Evolutionary conservation across 73 alveolate genomes (phyloP).

Genomic region (Paramecium sonneborni): DNA sequence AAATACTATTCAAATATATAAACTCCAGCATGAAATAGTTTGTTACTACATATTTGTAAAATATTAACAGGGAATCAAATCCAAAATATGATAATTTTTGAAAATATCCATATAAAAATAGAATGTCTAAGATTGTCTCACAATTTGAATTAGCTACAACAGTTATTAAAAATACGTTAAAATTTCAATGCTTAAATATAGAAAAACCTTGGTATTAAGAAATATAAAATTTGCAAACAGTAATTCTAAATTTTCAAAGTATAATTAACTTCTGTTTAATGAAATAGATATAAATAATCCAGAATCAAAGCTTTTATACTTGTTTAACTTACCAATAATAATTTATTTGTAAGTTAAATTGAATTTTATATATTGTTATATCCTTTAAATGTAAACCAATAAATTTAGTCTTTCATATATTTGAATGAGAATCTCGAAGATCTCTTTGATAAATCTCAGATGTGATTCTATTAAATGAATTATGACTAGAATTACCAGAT

Average conservation of each 20-base stretch:
- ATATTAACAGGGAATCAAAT: background rate
- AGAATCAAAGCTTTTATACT: background rate
- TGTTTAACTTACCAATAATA: background rate
- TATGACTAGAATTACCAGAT: background rate
- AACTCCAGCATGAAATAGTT: background rate
- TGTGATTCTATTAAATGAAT: background rate
- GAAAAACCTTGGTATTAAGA: background rate
- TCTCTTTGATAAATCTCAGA: background rate
- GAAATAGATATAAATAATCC: background rate
- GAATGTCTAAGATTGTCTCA: background rate
- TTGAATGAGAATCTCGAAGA: background rate
- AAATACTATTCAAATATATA: no score
- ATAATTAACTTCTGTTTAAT: background rate
- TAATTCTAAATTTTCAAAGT: background rate
- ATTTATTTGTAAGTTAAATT: background rate
- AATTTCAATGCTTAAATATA: background rate
- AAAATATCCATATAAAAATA: background rate
- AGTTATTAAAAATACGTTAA: background rate
- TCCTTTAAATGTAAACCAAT: background rate
- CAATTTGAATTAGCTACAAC: background rate
- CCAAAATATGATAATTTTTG: background rate
- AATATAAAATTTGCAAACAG: no score
- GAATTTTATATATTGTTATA: background rate
- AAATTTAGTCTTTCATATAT: background rate
- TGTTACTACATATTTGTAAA: background rate